Evolutionary conservation across 2,329 filamentous ascomycete species (phyloP), one percentile per base, ranked within the genome.

Genomic region (Arthrobotrys sinensis): DNA sequence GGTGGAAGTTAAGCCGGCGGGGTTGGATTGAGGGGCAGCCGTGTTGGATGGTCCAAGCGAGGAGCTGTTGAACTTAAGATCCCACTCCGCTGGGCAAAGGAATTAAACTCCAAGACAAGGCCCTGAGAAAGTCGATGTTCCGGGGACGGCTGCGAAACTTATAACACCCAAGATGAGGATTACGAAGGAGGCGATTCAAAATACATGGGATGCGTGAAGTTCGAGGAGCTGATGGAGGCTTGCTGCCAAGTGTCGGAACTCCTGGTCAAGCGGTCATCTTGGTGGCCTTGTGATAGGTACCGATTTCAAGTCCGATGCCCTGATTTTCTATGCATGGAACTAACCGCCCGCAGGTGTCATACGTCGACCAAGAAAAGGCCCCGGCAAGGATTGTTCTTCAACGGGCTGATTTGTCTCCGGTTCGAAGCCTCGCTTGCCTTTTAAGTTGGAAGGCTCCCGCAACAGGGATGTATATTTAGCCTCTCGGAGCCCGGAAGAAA

Each of bases 11-110:
- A 36, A 50, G 68, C 24, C 32, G 62, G 73, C 50, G 70, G 63
- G 70, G 62, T 63, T 53, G 32, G 53, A 52, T 62, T 66, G 63
- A 57, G 45, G 52, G 46, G 70, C 43, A 50, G 70, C 50, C 57
- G 70, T 62, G 70, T 62, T 53, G 63, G 63, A 67, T 53, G 70
- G 70, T 68, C 70, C 70, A 68, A 75, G 63, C 70, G 70, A 75
- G 63, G 21, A 7, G 10, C 48, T 21, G 48, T 45, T 28, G 24
- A 28, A 28, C 24, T 48, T 10, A 57, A 34, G 43, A 64, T 24
- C 2, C 60, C 40, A 12, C 36, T 40, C 55, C 34, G 36, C 55
- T 40, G 55, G 32, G 48, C 36, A 48, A 64, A 64, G 45, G 60
- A 50, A 48, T 34, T 34, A 28, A 16, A 14, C 11, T 34, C 32